Evolutionary conservation across 208 protist species (phyloP).

Genomic region (Acanthamoeba quina): DNA sequence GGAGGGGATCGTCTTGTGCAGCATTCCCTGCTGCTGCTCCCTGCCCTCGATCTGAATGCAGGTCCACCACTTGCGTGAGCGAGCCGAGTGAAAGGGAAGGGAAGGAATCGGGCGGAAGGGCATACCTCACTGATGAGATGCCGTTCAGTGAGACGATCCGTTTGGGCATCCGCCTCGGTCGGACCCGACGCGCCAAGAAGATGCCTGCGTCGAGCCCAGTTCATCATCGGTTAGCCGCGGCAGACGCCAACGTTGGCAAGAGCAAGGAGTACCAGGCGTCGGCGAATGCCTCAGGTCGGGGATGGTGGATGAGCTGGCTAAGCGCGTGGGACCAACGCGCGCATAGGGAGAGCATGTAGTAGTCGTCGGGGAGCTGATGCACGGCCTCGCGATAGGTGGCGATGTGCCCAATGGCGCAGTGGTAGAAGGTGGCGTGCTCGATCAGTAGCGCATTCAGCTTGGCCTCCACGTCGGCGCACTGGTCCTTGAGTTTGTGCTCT

Average conservation of each 20-base stretch:
- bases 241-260: not conserved
- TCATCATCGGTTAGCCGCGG: not conserved
- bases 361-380: conserved; percentile 1
- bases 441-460: conserved; percentile 8
- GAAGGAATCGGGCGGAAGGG: no score
- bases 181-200: not conserved
- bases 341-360: conserved; percentile 26
- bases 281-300: not conserved
- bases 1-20: not conserved
- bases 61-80: not conserved
- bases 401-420: not conserved
- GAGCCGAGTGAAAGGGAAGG: no score
- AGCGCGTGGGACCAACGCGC: conserved; percentile 22
- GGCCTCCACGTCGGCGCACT: conserved; percentile 34
- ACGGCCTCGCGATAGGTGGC: conserved; percentile 1
- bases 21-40: conserved; percentile 3
- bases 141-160: not conserved
- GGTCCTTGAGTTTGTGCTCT: conserved; percentile 25
- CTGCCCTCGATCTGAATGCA: conserved; percentile 22
- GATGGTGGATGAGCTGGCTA: not conserved
- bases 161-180: not conserved
- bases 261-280: not conserved
- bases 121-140: not conserved
- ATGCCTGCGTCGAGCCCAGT: not conserved
- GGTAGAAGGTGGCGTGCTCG: not conserved